Percentiles rank a stretch among this genome's conserved stretches.
phyloP scores from a whole-genome alignment of 192 early-diverging fungal species.

The Dissophora ornata region DNA sequence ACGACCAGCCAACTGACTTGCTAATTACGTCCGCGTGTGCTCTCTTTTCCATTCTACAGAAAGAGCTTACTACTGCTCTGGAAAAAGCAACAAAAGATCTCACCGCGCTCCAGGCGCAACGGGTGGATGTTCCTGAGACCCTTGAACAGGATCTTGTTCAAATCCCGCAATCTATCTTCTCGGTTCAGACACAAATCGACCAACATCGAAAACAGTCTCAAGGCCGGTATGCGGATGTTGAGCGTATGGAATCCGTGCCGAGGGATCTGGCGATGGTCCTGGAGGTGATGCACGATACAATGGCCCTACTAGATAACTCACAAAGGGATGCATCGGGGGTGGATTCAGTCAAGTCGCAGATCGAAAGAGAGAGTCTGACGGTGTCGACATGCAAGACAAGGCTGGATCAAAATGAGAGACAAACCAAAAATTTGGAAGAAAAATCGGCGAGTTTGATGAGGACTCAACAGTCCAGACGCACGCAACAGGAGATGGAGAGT shows the following conservation, averaged over 20 bases:
- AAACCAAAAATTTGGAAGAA: slow-evolving; percentile 7
- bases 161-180: slow-evolving; percentile 26
- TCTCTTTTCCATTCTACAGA: slow-evolving; percentile 5
- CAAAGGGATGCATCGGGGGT: neutral
- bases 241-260: slow-evolving; percentile 24
- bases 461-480: slow-evolving; percentile 13
- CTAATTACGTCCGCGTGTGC: neutral
- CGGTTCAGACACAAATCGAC: slow-evolving; percentile 4
- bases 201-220: slow-evolving; percentile 26
- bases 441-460: slow-evolving; percentile 10
- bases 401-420: slow-evolving; percentile 24
- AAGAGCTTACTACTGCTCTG: slow-evolving; percentile 21
- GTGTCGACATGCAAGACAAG: slow-evolving; percentile 6
- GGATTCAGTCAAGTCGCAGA: slow-evolving; percentile 19
- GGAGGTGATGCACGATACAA: slow-evolving; percentile 26
- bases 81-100: slow-evolving; percentile 33
- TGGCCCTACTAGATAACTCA: slow-evolving; percentile 12
- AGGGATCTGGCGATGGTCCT: slow-evolving; percentile 16
- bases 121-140: slow-evolving; percentile 37
- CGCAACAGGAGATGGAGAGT: slow-evolving; percentile 12
- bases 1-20: neutral
- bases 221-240: slow-evolving; percentile 1
- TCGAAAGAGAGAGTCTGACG: slow-evolving; percentile 25
- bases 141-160: slow-evolving; percentile 38
- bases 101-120: slow-evolving; percentile 7